These are phyloP conservation scores for Debaryomyces maramus DNA, from an alignment of 805 yeast genomes.

Conservation along the genomic window DNA sequence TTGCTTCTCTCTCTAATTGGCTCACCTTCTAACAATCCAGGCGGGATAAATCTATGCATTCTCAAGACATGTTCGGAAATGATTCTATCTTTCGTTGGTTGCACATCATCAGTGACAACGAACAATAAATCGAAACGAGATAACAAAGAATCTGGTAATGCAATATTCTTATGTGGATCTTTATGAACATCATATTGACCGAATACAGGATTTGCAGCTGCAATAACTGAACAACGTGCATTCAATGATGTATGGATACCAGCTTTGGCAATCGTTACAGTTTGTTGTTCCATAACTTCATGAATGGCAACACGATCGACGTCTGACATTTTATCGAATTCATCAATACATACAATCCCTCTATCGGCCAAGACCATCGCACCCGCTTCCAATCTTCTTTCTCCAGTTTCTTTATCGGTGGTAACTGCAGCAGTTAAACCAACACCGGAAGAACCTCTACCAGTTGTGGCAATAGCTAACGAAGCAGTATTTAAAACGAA, in stretches of 20 bases:
- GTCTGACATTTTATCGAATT: constrained; percentile 97
- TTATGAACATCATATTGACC: constrained; percentile 96
- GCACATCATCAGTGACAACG: constrained; percentile 93
- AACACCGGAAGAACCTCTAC: constrained; percentile 99
- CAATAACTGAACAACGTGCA: constrained; percentile 94
- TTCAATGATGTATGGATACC: constrained; percentile 96
- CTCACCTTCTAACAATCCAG: constrained; percentile 88
- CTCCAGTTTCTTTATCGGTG: constrained; percentile 95
- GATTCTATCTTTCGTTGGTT: constrained; percentile 77
- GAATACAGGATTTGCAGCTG: constrained; percentile 96
- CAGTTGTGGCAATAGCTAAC: constrained; percentile 95
- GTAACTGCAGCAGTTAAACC: constrained; percentile 99
- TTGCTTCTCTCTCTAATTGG: constrained; percentile 80
- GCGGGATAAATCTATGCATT: constrained; percentile 87
- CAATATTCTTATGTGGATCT: constrained; percentile 95
- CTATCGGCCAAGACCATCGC: constrained; percentile 98
- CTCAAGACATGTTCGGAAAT: constrained; percentile 93
- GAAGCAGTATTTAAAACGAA: constrained; percentile 94
- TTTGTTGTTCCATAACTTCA: constrained; percentile 99
- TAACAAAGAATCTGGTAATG: constrained; percentile 91
- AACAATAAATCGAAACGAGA: constrained; percentile 96
- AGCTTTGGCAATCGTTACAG: constrained; percentile 96
- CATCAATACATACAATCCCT: constrained; percentile 97
- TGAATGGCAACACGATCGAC: constrained; percentile 96
- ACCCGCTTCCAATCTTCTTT: constrained; percentile 95